A percentile compares a stretch with the other conserved stretches of the same genome.
Conservation (phyloP, 331 rosid genomes). For the Quercus lobata region DNA sequence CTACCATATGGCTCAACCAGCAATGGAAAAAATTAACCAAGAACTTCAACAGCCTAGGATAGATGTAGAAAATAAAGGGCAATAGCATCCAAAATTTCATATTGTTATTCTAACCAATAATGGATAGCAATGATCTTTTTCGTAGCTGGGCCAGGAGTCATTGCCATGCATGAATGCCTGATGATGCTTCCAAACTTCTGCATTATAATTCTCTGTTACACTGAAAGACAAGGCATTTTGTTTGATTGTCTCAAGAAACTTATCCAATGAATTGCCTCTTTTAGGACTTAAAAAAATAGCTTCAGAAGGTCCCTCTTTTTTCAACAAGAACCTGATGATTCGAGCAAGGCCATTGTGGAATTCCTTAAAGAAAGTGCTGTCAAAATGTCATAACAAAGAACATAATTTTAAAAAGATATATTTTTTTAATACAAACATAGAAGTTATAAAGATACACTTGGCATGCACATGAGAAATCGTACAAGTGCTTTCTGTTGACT, state of each 20-base stretch:
- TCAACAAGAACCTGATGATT: conserved; percentile 43
- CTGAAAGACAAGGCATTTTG: conserved; percentile 52
- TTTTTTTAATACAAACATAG: not conserved
- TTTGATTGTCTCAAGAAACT: conserved; percentile 53
- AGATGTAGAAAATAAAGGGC: not conserved
- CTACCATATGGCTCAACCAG: conserved; percentile 19
- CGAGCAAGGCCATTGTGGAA: conserved; percentile 67
- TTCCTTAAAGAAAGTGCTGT: conserved; percentile 78
- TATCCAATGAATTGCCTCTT: conserved; percentile 68
- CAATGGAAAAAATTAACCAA: not conserved
- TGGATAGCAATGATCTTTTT: conserved; percentile 73
- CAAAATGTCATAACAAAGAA: conserved; percentile 12
- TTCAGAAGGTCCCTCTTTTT: conserved; percentile 45
- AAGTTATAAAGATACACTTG: conserved; percentile 17
- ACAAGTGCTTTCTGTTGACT: conserved; percentile 11
- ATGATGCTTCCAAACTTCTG: conserved; percentile 61
- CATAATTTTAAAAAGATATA: no score
- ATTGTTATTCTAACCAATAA: conserved; percentile 55
- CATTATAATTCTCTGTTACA: conserved; percentile 54
- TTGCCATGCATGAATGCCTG: conserved; percentile 45
- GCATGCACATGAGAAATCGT: conserved; percentile 22
- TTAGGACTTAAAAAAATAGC: conserved; percentile 71
- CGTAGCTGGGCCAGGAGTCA: conserved; percentile 65
- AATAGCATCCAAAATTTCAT: conserved; percentile 26
- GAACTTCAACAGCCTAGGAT: not conserved